Base-by-base conservation (phyloP, 1,284 basidiomycete genomes). In the Fomitiporia mediterranea region DNA sequence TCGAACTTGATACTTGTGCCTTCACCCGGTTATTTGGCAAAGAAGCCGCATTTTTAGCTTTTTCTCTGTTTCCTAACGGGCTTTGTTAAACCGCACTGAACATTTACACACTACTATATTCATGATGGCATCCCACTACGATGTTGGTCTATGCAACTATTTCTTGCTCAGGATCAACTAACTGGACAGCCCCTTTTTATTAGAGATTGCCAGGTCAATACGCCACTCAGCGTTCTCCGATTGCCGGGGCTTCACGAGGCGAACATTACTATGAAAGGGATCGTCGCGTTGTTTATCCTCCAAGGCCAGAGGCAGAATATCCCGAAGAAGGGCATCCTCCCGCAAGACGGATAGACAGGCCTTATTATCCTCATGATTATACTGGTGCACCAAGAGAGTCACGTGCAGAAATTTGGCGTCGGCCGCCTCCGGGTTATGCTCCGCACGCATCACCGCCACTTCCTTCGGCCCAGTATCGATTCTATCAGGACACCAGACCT, bases 381-480 rank as follows among this genome's bases (percentile, higher is more conserved):
- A 21, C 28, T n/a, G 43, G 17, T 17, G 19, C 44, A 28, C 15
- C 44, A 6, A 30, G 43, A 38, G 53, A 54, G 15, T 35, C 43
- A 44, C 53, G 53, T 54, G 55, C 21, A 3, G 49, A 57, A 13
- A 32, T 34, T 15, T 54, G 56, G 47, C 37, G 38, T 37, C 28
- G 52, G 2, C 51, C 28, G 37, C 46, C 51, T 37, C n/a, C 37
- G 9, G 8, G 27, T 13, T 55, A 47, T 46, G 13, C 44, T 44
- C 28, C 48, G 13, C 47, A 38, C 67, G 65, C 40, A 64, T 63
- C 59, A 60, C 69, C 74, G 44, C 65, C 71, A 57, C 66, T 71
- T 53, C 65, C 70, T 28, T 62, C 69, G 53, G 66, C 63, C 58
- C 46, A 46, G n/a, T 63, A 42, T 61, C 70, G 70, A 68, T 64